Evolutionary conservation across 2,329 filamentous ascomycete species (phyloP), one percentile per base, ranked within the genome.

Genomic region (Teratosphaeria pseudoeucalypti): DNA sequence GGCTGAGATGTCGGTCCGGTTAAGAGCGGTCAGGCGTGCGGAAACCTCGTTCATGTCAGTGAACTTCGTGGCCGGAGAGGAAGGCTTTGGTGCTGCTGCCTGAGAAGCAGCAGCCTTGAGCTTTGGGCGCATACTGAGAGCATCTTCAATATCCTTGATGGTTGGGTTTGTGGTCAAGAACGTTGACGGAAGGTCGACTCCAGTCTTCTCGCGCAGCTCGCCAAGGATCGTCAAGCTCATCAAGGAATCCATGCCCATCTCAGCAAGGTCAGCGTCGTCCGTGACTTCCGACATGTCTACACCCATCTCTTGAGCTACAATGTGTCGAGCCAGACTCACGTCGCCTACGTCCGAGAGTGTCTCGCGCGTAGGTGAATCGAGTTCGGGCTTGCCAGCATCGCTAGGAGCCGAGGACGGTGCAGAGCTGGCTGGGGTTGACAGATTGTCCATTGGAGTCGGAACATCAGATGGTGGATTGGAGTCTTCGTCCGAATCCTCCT

Each of bases 131-230:
- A 80, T 79, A 58, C 83, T 85, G 2, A 89, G 81, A 39, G 81
- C 80, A 59, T 81, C 81, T 71, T 88, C 85, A 60, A 88, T 83
- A 62, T 86, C 83, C 65, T 83, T 81, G 55, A 88, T 82, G 2
- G 82, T 83, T 10, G 81, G 78, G 68, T 86, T 85, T 64, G 80
- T 78, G 14, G 81, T 78, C 57, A 88, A 78, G 59, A 87, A 82
- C 62, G 77, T 78, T 4, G 76, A 77, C 9, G 78, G 77, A 52
- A 80, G 74, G 59, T 80, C 78, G 52, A 78, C 69, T 47, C 77
- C 77, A 54, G 78, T 80, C 68, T 76, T 75, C 68, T 81, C 78
- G 55, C 78, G 77, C 58, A 81, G 76, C 61, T 77, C 74, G 59
- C 78, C 75, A 9, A 80, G 73, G 59, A 81, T 79, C 34, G 77